Percentiles rank a stretch among this genome's conserved stretches.
Evolutionary conservation across 768 basidiomycete species (phyloP).

Genomic region (Kwoniella sp.): DNA sequence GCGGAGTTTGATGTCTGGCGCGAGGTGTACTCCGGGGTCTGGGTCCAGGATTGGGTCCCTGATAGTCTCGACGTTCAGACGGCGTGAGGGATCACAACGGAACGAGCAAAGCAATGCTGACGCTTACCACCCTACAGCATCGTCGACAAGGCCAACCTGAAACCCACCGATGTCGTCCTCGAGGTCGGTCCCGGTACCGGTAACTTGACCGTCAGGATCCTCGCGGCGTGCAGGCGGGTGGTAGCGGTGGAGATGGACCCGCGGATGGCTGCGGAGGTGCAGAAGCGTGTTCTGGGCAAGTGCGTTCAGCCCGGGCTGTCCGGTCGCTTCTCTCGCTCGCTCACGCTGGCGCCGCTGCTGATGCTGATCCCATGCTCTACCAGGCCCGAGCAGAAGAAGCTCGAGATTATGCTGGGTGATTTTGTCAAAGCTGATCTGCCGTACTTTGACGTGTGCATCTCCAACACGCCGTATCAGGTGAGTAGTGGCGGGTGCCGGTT

Average conservation of each 20-base stretch:
- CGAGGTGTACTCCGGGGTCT: too few species aligned
- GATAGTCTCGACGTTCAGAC: neutral
- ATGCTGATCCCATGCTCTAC: neutral
- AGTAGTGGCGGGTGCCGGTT: too few species aligned
- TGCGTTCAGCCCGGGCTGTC: slow-evolving; percentile 54
- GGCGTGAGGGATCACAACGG: neutral
- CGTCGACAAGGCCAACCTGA: slow-evolving; percentile 70
- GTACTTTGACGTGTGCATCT: slow-evolving; percentile 98
- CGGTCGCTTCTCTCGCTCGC: neutral
- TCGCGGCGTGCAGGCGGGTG: slow-evolving; percentile 87
- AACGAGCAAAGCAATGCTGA: neutral
- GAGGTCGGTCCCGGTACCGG: slow-evolving; percentile 98
- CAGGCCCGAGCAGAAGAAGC: slow-evolving; percentile 91
- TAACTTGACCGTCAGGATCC: slow-evolving; percentile 86
- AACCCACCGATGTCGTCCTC: slow-evolving; percentile 89
- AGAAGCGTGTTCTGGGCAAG: slow-evolving; percentile 97
- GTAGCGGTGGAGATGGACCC: slow-evolving; percentile 92
- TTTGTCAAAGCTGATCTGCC: slow-evolving; percentile 97
- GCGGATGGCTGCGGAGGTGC: slow-evolving; percentile 95
- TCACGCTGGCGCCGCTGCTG: neutral
- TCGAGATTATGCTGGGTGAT: slow-evolving; percentile 93
- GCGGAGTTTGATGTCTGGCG: too few species aligned
- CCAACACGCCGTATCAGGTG: slow-evolving; percentile 96
- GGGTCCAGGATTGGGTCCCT: too few species aligned
- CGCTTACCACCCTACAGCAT: slow-evolving; percentile 52